Conservation (phyloP, 2,329 filamentous ascomycete species). For the Ophiostoma australiae region DNA sequence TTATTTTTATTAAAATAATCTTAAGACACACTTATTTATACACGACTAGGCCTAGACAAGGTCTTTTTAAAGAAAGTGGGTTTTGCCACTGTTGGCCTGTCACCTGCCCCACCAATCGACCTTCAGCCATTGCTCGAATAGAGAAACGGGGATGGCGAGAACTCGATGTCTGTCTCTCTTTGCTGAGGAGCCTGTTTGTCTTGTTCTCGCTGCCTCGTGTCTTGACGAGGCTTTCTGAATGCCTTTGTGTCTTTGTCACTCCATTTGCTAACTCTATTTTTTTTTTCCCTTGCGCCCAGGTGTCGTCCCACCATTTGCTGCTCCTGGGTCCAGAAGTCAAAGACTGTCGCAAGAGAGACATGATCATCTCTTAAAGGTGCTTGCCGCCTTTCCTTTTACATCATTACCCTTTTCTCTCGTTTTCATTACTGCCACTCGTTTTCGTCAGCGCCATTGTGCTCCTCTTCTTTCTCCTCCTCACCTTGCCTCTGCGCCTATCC, state of each 20-base stretch:
- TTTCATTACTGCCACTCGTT: constrained; percentile 10
- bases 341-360: constrained; percentile 21
- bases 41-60: constrained; percentile 26
- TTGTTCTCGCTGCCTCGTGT: constrained; percentile 11
- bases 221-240: constrained; percentile 18
- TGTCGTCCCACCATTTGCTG: constrained; percentile 25
- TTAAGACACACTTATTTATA: constrained; percentile 19
- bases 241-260: constrained; percentile 15
- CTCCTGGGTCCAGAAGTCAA: constrained; percentile 21
- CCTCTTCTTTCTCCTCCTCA: background rate
- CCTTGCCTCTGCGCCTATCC: background rate
- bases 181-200: background rate
- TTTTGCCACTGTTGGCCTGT: constrained; percentile 28
- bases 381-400: constrained; percentile 17
- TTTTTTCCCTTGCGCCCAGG: constrained; percentile 24
- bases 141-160: constrained; percentile 14
- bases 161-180: constrained; percentile 20
- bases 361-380: constrained; percentile 25
- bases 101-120: constrained; percentile 29
- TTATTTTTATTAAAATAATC: constrained; percentile 12
- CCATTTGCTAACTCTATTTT: constrained; percentile 21
- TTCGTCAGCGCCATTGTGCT: constrained; percentile 9
- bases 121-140: constrained; percentile 13
- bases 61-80: constrained; percentile 27
- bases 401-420: constrained; percentile 4